Base-by-base conservation (phyloP, 75 land plant genomes). In the Pinus tabuliformis region DNA sequence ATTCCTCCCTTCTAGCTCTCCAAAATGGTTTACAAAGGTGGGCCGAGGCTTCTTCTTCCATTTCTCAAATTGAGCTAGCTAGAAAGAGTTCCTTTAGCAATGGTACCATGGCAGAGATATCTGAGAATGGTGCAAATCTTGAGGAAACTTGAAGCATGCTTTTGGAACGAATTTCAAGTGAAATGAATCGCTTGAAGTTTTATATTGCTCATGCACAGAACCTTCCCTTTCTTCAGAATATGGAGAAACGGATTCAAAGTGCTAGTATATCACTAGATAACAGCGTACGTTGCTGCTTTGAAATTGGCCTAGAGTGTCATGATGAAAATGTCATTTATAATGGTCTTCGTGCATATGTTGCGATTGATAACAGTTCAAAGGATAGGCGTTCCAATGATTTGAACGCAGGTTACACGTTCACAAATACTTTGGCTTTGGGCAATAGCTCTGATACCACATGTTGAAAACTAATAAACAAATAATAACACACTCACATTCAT, bases 281-380 rank as follows among this genome's bases (percentile, higher is more conserved):
- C 17, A 93, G 94, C 79, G 81, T 97, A 77, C 82, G 91, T 28
- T 86, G 87, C 68, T 95, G 96, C 78, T 93, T 97, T 87, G 86
- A 86, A 70, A 85, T 84, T 81, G 98, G 87, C 22, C 78, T 97
- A 59, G 87, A 91, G 62, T 84, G 90, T 73, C 84, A 81, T 14
- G 93, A 95, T 84, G 91, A 77, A 74, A 89, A 76, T 76, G 90
- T 92, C 65, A 89, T 97, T 74, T 90, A 86, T 80, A 94, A 94
- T 70, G 95, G 99, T 75, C 87, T 97, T 28, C 95, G 98, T 76
- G 98, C 98, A 79, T 97, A 91, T 91, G 98, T 98, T 64, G 99
- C 99, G 36, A 87, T 97, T 81, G 96, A 97, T 78, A 89, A 95
- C 75, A 93, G n/a, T n/a, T n/a, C n/a, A n/a, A n/a, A n/a, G n/a